A percentile compares a stretch with the other conserved stretches of the same genome.
Evolutionary conservation across 768 basidiomycete species (phyloP).

Genomic region (Lentinula detonsa): DNA sequence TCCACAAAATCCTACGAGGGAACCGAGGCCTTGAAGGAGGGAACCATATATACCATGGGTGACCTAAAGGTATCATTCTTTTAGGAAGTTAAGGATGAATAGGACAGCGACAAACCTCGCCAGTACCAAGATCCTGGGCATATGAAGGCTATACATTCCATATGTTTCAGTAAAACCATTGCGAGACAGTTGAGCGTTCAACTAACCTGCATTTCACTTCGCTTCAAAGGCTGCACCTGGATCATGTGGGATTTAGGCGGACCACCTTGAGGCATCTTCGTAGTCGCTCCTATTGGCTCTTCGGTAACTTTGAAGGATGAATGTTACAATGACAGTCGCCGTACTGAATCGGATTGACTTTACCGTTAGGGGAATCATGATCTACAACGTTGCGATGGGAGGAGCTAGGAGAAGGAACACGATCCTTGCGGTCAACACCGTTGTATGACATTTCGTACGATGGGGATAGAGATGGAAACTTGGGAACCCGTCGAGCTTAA

Average conservation of each 20-base stretch:
- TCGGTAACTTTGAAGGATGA: conserved; percentile 51
- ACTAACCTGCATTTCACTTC: conserved; percentile 80
- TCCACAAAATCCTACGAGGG: conserved; percentile 59
- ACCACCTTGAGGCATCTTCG: conserved; percentile 16
- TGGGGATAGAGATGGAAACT: background rate
- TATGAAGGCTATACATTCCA: conserved; percentile 66
- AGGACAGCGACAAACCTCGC: conserved; percentile 31
- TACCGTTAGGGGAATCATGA: conserved; percentile 63
- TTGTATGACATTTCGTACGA: conserved; percentile 11
- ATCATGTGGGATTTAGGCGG: conserved; percentile 44
- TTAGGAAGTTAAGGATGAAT: background rate
- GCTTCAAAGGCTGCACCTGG: conserved; percentile 78
- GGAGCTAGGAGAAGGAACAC: conserved; percentile 34
- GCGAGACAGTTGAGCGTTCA: background rate
- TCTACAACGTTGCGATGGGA: conserved; percentile 63
- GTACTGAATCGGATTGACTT: conserved; percentile 16
- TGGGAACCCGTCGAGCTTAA: background rate
- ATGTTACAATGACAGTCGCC: too few relatives aligned
- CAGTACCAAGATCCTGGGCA: conserved; percentile 79
- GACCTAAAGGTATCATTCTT: conserved; percentile 32
- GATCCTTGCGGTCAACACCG: conserved; percentile 48
- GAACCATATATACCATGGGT: conserved; percentile 86
- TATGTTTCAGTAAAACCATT: background rate
- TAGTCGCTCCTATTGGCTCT: conserved; percentile 33
- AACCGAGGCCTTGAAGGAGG: conserved; percentile 66